These are phyloP conservation scores for Luffa aegyptiaca DNA, from an alignment of 306 rosid genomes.

Conservation along the genomic window DNA sequence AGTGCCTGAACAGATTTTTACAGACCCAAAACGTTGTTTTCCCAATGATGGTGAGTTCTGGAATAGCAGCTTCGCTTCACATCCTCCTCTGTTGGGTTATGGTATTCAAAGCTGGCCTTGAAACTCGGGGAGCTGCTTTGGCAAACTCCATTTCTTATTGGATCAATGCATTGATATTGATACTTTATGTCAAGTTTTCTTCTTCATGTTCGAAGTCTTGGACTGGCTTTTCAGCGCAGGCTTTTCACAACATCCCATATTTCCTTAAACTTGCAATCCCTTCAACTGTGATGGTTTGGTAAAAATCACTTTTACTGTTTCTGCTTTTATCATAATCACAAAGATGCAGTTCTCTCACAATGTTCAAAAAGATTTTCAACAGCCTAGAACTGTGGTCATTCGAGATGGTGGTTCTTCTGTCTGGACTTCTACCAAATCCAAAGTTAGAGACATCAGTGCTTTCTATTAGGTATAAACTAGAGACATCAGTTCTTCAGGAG, in stretches of 20 bases:
- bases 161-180: conserved; percentile 37
- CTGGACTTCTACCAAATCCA: conserved; percentile 68
- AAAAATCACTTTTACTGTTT: conserved; percentile 10
- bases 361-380: conserved; percentile 8
- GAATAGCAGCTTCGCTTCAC: conserved; percentile 31
- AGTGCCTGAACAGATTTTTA: conserved; percentile 49
- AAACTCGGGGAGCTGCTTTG: conserved; percentile 54
- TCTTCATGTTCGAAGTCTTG: conserved; percentile 49
- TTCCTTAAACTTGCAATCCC: conserved; percentile 55
- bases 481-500: neutral
- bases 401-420: conserved; percentile 52
- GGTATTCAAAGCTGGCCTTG: conserved; percentile 44
- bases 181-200: conserved; percentile 42
- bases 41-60: conserved; percentile 57
- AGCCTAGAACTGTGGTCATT: conserved; percentile 64
- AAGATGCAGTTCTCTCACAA: neutral
- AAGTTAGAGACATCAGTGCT: conserved; percentile 53
- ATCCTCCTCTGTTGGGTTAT: conserved; percentile 43
- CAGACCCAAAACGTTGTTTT: conserved; percentile 61
- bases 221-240: conserved; percentile 56
- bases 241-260: conserved; percentile 30
- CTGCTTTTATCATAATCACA: neutral
- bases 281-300: conserved; percentile 71
- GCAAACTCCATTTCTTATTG: conserved; percentile 52
- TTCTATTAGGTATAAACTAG: conserved; percentile 39